Evolutionary conservation across 495 filamentous ascomycete species (phyloP).

Genomic region (Penicillium cataractarum): DNA sequence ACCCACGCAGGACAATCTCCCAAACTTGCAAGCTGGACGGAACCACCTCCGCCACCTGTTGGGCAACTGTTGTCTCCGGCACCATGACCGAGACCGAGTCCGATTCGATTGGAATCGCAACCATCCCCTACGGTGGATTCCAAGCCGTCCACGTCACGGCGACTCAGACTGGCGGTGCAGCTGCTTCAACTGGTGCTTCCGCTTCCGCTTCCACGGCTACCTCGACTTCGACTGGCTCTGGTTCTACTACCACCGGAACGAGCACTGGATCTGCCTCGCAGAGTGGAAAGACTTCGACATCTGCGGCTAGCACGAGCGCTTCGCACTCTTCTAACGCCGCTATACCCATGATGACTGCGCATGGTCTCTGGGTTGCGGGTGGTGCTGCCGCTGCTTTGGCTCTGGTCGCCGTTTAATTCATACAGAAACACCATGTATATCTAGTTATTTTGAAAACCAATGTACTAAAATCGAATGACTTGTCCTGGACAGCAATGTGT

Average conservation of each 20-base stretch:
- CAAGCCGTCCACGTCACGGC: conserved; percentile 19
- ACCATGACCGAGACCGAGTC: neutral
- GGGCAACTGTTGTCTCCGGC: neutral
- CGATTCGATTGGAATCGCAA: neutral
- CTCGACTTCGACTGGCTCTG: conserved; percentile 7
- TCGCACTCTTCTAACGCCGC: conserved; percentile 17
- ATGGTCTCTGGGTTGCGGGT: conserved; percentile 20
- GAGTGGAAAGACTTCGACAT: conserved; percentile 1
- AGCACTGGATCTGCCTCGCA: conserved; percentile 1
- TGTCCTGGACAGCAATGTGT: no score
- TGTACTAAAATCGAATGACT: no score
- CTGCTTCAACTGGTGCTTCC: conserved; percentile 18
- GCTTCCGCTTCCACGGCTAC: conserved; percentile 15
- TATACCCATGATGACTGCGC: conserved; percentile 22
- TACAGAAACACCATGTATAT: neutral
- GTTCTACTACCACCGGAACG: conserved; percentile 5
- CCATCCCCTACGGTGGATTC: conserved; percentile 9
- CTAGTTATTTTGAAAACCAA: no score
- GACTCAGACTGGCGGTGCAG: conserved; percentile 12
- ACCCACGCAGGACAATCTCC: neutral
- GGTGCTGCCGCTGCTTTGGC: conserved; percentile 22
- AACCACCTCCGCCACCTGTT: neutral
- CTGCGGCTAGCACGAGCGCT: conserved; percentile 9
- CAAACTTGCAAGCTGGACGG: neutral
- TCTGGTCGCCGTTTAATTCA: neutral